These are phyloP conservation scores for Ceratobasidium sp. DNA, from an alignment of 1,284 basidiomycete genomes.

Conservation along the genomic window DNA sequence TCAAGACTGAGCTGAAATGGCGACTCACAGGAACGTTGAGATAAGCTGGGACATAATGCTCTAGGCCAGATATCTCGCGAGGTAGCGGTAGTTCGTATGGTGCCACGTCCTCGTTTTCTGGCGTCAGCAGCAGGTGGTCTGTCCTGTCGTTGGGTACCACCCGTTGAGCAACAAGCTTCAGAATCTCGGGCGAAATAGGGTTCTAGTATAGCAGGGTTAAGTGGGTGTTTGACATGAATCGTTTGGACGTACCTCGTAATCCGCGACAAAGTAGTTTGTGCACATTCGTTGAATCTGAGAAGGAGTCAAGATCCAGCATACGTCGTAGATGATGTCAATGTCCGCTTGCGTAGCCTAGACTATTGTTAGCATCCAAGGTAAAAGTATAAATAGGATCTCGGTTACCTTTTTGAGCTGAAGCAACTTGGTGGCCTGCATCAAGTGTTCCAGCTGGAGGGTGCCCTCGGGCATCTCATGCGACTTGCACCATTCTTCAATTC, in stretches of 20 bases:
- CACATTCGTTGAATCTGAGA: conserved; percentile 99
- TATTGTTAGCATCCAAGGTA: not conserved
- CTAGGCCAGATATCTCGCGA: conserved; percentile 84
- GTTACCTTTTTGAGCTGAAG: conserved; percentile 99
- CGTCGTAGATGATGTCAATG: conserved; percentile 98
- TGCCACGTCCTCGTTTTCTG: conserved; percentile 94
- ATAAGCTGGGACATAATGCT: conserved; percentile 88
- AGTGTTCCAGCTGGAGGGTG: conserved; percentile 94
- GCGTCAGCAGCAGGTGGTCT: conserved; percentile 91
- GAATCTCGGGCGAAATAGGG: conserved; percentile 94
- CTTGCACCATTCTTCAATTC: conserved; percentile 98
- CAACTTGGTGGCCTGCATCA: conserved; percentile 99
- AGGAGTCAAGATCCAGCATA: conserved; percentile 99
- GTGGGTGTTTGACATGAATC: not conserved
- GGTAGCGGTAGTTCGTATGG: conserved; percentile 88
- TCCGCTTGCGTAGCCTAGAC: conserved; percentile 84
- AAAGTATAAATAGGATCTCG: conserved; percentile 49
- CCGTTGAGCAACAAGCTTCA: conserved; percentile 93
- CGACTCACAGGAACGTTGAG: conserved; percentile 67
- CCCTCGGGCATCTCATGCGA: conserved; percentile 99
- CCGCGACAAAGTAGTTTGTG: conserved; percentile 97
- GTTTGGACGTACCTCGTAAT: conserved; percentile 78
- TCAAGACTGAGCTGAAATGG: not conserved
- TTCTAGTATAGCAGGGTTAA: conserved; percentile 59
- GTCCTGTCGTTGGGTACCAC: conserved; percentile 94